These are phyloP conservation scores for Castanea sativa DNA, from an alignment of 306 rosid species.

Conservation along the genomic window DNA sequence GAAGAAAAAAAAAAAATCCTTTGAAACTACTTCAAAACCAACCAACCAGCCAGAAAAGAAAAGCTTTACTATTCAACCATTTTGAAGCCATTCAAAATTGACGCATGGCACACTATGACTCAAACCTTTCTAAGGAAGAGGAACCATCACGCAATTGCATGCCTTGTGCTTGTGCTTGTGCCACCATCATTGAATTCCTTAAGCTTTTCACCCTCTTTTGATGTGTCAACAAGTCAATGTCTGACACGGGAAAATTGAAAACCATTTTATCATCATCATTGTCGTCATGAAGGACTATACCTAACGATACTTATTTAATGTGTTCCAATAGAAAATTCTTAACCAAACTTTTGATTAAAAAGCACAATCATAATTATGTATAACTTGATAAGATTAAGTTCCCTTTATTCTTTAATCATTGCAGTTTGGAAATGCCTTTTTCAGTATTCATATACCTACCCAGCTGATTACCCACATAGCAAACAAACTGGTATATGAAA, in stretches of 20 bases:
- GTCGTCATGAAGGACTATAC: neutral
- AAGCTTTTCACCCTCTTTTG: slow-evolving; percentile 17
- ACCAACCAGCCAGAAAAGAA: no score
- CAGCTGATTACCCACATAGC: neutral
- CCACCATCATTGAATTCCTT: slow-evolving; percentile 25
- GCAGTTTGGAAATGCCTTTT: neutral
- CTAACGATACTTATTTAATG: slow-evolving; percentile 2
- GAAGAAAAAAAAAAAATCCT: no score
- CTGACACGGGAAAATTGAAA: slow-evolving; percentile 14
- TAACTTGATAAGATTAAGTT: neutral
- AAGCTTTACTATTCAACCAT: no score
- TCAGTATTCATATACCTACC: neutral
- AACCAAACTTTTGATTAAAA: slow-evolving; percentile 3
- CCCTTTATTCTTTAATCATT: neutral
- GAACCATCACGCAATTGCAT: slow-evolving; percentile 24
- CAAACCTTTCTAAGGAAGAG: neutral
- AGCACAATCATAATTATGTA: neutral
- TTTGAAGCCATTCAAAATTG: no score
- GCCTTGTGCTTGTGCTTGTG: neutral
- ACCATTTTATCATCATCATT: neutral
- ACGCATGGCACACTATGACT: neutral
- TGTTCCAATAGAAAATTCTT: neutral
- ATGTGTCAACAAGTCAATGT: slow-evolving; percentile 33
- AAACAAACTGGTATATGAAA: slow-evolving; percentile 5
- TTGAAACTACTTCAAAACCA: no score